Percentiles rank a stretch among this genome's conserved stretches.
Conservation (phyloP, 2,329 filamentous ascomycete species). For the Neofusicoccum umdonicola region DNA sequence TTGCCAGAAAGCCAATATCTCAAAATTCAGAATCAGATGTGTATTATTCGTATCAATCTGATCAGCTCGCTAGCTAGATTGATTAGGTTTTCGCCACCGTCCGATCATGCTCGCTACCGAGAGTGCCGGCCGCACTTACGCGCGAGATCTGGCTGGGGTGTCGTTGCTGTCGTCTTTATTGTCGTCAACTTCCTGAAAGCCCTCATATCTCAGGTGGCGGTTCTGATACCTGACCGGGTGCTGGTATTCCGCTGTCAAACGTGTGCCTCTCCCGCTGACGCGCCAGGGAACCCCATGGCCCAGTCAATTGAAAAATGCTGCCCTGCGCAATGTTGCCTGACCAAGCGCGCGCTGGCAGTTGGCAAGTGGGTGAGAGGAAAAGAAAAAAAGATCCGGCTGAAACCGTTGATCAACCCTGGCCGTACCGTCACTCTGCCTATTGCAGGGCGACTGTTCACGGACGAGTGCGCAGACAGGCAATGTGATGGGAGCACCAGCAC, state of each 20-base stretch:
- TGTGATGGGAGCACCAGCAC: neutral
- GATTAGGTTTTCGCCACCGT: too few species aligned
- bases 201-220: neutral
- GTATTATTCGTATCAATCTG: neutral
- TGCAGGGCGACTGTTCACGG: neutral
- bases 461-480: neutral
- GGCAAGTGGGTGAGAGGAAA: neutral
- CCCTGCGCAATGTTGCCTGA: too few species aligned
- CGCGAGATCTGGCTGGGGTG: too few species aligned
- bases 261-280: neutral
- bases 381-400: neutral
- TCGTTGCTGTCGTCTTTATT: too few species aligned
- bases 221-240: neutral
- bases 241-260: neutral
- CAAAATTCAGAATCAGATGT: too few species aligned
- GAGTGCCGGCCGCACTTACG: too few species aligned
- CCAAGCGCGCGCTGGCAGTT: too few species aligned
- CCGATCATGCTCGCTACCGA: too few species aligned
- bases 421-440: neutral
- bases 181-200: too few species aligned
- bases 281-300: too few species aligned
- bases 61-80: neutral
- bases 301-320: too few species aligned
- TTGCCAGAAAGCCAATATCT: too few species aligned
- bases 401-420: neutral